Percentiles rank a stretch among this genome's conserved stretches.
Evolutionary conservation across 2,329 filamentous ascomycete species (phyloP).

Genomic region (Venturia pyrina): DNA sequence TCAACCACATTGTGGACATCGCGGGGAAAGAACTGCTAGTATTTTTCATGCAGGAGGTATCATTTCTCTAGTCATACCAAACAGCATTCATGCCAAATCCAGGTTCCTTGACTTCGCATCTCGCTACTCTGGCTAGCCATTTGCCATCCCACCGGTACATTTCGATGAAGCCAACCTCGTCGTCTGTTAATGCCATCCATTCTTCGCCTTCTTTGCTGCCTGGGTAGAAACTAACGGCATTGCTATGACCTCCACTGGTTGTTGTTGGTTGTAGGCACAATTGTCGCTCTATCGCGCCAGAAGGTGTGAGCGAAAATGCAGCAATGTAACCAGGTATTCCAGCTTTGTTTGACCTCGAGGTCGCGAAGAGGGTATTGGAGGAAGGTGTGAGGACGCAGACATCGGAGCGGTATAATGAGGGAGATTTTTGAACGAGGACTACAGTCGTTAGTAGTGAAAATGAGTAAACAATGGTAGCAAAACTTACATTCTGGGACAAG

Average conservation of each 20-base stretch:
- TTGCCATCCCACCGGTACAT: conserved; percentile 82
- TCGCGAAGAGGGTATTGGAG: conserved; percentile 71
- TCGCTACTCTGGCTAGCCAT: conserved; percentile 66
- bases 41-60: too few relatives aligned
- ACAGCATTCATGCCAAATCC: conserved; percentile 96
- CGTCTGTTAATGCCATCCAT: conserved; percentile 83
- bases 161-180: conserved; percentile 78
- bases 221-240: conserved; percentile 74
- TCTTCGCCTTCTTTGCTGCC: conserved; percentile 89
- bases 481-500: conserved; percentile 66
- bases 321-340: conserved; percentile 73
- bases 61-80: conserved; percentile 60
- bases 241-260: conserved; percentile 79
- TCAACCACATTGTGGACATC: too few relatives aligned
- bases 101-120: conserved; percentile 70
- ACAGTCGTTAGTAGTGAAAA: conserved; percentile 3
- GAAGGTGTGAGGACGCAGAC: conserved; percentile 65
- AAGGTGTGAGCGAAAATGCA: conserved; percentile 60
- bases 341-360: conserved; percentile 67
- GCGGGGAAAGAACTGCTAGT: neutral
- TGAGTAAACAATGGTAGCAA: neutral
- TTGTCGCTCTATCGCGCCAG: conserved; percentile 65
- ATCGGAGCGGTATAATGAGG: conserved; percentile 69
- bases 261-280: conserved; percentile 75
- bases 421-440: conserved; percentile 32